Percentiles rank a stretch among this genome's conserved stretches.
Conservation (phyloP, 108 stramenopile genomes). For the Cyclotella baltica region DNA sequence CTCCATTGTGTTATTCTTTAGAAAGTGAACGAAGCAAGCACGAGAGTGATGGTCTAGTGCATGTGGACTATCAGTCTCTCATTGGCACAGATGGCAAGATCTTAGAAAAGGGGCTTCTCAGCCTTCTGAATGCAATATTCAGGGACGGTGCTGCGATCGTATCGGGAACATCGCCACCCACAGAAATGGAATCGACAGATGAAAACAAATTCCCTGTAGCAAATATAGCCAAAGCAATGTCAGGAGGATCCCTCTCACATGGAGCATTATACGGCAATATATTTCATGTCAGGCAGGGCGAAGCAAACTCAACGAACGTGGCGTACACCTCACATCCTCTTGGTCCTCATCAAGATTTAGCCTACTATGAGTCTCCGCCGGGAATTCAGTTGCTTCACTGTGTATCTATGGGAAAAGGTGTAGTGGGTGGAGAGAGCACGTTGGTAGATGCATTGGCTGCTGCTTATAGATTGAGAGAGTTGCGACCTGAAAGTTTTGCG, state of each 20-base stretch:
- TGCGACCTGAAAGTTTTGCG: conserved; percentile 73
- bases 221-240: conserved; percentile 59
- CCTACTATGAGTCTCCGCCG: conserved; percentile 83
- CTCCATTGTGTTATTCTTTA: conserved; percentile 19
- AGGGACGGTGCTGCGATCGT: conserved; percentile 72
- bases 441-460: conserved; percentile 87
- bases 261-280: conserved; percentile 82
- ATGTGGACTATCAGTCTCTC: conserved; percentile 55
- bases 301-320: conserved; percentile 64
- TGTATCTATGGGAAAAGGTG: conserved; percentile 43
- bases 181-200: not conserved
- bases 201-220: conserved; percentile 51
- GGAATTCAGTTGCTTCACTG: conserved; percentile 83
- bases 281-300: conserved; percentile 69
- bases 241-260: conserved; percentile 74
- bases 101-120: conserved; percentile 25
- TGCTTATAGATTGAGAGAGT: conserved; percentile 60
- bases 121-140: conserved; percentile 54
- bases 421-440: conserved; percentile 70
- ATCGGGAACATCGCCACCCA: conserved; percentile 41
- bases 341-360: conserved; percentile 82
- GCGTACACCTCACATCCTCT: conserved; percentile 73
- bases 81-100: conserved; percentile 26
- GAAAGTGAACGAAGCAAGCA: conserved; percentile 2
- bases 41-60: conserved; percentile 31